phyloP scores from a whole-genome alignment of 768 basidiomycete species.

The Pleurotus giganteus region DNA sequence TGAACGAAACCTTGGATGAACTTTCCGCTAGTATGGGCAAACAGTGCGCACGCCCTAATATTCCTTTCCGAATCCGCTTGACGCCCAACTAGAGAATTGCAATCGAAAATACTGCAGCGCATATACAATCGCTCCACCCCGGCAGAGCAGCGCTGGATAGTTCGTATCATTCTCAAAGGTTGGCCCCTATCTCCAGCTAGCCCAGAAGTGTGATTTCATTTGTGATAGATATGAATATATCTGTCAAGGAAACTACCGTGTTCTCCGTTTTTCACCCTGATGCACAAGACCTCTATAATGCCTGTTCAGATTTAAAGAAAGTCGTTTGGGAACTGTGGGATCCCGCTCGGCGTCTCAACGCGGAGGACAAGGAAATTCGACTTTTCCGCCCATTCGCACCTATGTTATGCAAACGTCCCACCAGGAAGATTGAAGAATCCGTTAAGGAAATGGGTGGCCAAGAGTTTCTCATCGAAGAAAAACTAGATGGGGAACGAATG shows the following conservation, averaged over 20 bases:
- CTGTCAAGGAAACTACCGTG: constrained; percentile 92
- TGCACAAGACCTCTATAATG: constrained; percentile 91
- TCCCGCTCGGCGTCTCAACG: constrained; percentile 60
- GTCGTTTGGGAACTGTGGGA: constrained; percentile 90
- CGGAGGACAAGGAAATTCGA: constrained; percentile 80
- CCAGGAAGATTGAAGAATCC: constrained; percentile 75
- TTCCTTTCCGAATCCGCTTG: constrained; percentile 11
- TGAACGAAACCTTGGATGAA: constrained; percentile 82
- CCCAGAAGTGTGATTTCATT: neutral
- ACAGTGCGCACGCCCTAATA: constrained; percentile 46
- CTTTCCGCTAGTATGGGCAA: constrained; percentile 71
- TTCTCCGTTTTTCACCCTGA: constrained; percentile 92
- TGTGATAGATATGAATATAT: constrained; percentile 79
- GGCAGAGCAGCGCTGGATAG: constrained; percentile 92
- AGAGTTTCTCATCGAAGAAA: constrained; percentile 93
- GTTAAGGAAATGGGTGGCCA: constrained; percentile 79
- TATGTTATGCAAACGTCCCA: constrained; percentile 92
- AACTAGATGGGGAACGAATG: constrained; percentile 95
- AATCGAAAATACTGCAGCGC: constrained; percentile 72
- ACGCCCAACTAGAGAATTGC: constrained; percentile 55
- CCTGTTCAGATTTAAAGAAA: constrained; percentile 93
- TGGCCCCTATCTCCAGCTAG: neutral
- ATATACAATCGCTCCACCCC: constrained; percentile 79
- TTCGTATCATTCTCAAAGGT: constrained; percentile 97
- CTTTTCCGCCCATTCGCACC: constrained; percentile 88